Evolutionary conservation across 2,329 filamentous ascomycete genomes (phyloP), one percentile per base, ranked within the genome.

Genomic region (Diaporthe sp.): DNA sequence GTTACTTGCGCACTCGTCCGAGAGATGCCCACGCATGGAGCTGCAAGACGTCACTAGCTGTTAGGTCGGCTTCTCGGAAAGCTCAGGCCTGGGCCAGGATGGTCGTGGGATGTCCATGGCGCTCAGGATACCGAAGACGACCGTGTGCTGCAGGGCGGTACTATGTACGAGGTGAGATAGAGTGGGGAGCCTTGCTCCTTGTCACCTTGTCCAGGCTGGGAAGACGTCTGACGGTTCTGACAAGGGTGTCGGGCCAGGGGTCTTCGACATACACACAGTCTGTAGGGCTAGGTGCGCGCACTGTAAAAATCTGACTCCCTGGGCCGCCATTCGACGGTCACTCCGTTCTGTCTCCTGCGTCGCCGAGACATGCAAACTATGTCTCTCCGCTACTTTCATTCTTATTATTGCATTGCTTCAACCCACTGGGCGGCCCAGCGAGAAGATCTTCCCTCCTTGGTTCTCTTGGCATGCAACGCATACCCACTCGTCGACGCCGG

Each of bases 371-470:
- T 65, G 71, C 71, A 73, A 73, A 59, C 44, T 28, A 57, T 73
- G 71, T 73, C 55, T 73, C 71, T 65, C 71, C 71, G 71, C 71
- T 73, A 73, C 71, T 73, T 73, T 73, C 71, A 65, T 65, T 65
- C 46, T 58, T 55, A 46, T 57, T 53, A 42, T 65, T 42, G 71
- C 15, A 39, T 46, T 25, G 37, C 37, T 13, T 34, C 46, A 55
- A 46, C 28, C 37, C n/a, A 42, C 15, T 13, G 9, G 53, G 53
- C 46, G 42, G 31, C 34, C 37, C 17, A 28, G n/a, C 44, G 59
- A 72, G 70, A 46, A 53, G 42, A 55, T 46, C 46, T 59, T 62
- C 55, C 37, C 44, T 68, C 62, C 62, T 53, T 68, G 44, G 46
- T 17, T 10, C 22, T 42, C 65, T 55, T 69, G 49, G 65, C 65